Evolutionary conservation across 495 filamentous ascomycete species (phyloP), one percentile per base, ranked within the genome.

Genomic region (Penicillium dipodomyicola): DNA sequence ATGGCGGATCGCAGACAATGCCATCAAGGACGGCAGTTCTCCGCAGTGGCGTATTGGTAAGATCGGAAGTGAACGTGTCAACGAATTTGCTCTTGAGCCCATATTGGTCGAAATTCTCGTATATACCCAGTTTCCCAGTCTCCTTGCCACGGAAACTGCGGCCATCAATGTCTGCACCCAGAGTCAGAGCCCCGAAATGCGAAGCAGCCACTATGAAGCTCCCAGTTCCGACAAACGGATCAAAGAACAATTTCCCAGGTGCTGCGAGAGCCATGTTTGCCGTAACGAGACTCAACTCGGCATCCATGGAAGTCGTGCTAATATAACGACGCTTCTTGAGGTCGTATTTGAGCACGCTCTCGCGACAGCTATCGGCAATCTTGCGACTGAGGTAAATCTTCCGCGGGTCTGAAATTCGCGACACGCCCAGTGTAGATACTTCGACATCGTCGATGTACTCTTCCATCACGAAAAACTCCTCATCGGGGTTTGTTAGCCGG

Each of bases 1-100:
- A 99, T 0, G 94, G 94, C 15, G 94, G 94, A 71, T 99, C 94
- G 60, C 94, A 97, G n/a, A 97, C 72, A 57, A 99, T 93, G 2
- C 87, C 91, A 73, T 99, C 92, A 37, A 97, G 82, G 49, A 88
- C 79, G 27, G 64, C 62, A 7, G 48, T 41, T 17, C 65, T 70
- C 37, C 89, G 75, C 17, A 97, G 64, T 2, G 94, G 95, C 10
- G 86, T 87, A 67, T 99, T 92, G 4, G 92, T 97, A 23, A 99
- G 65, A 71, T 99, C 94, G 1, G 89, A 86, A 5, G 91, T 82
- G 55, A 96, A 96, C 22, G 82, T 79, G 62, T 92, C 92, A 0
- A 92, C 72, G 53, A 91, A 84, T 27, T 78, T 71, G 44, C 70
- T 73, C 33, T 77, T 71, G 9, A 91, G 72, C 0, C 80, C 86